Conservation (phyloP, 129 eudicot species). For the Scalesia atractyloides region DNA sequence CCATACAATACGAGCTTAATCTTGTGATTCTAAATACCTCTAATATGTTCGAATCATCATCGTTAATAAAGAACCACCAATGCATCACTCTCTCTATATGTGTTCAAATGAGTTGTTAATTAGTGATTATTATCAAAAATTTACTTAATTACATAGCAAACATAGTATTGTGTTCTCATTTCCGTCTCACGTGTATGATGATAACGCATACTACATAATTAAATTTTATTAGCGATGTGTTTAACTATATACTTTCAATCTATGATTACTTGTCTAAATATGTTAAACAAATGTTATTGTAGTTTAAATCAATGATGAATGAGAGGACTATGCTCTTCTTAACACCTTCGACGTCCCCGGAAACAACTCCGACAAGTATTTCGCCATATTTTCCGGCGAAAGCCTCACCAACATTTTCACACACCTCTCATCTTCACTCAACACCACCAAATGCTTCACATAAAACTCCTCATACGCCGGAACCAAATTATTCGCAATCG, state of each 20-base stretch:
- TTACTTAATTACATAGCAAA: too few relatives aligned
- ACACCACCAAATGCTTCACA: conserved; percentile 25
- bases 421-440: conserved; percentile 40
- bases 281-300: background rate
- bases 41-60: too few relatives aligned
- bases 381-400: conserved; percentile 57
- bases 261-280: background rate
- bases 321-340: conserved; percentile 10
- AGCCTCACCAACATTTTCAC: conserved; percentile 33
- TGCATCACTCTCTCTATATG: too few relatives aligned
- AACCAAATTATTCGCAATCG: conserved; percentile 43
- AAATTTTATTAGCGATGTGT: too few relatives aligned
- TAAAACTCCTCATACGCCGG: conserved; percentile 54
- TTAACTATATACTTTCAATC: background rate
- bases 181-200: too few relatives aligned
- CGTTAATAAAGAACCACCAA: too few relatives aligned
- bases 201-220: too few relatives aligned
- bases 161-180: too few relatives aligned
- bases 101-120: too few relatives aligned
- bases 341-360: conserved; percentile 11
- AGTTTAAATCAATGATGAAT: background rate
- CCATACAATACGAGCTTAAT: too few relatives aligned
- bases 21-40: too few relatives aligned
- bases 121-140: too few relatives aligned
- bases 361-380: conserved; percentile 48